Evolutionary conservation across 805 yeast species (phyloP), one percentile per base, ranked within the genome.

Genomic region (Sugiyamaella marilandica): DNA sequence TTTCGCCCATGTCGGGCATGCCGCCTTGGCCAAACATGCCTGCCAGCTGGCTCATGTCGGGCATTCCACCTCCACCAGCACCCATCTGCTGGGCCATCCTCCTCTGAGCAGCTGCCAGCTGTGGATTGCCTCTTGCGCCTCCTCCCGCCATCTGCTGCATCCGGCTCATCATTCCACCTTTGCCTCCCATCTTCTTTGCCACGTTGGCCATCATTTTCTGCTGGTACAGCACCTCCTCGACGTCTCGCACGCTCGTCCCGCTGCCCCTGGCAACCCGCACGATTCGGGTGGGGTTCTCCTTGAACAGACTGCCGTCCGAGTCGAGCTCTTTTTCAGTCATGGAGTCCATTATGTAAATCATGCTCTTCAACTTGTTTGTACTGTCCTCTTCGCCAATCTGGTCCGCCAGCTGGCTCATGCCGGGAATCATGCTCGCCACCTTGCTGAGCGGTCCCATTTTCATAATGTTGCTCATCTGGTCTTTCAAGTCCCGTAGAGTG

Each of bases 401-500:
- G 49, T 78, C 82, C 80, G 92, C 84, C 77, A 92, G 77, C 59
- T 81, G 82, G 35, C 91, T 81, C 72, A 90, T 80, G 64, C 97
- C 94, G 0, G 99, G 99, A 55, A 92, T 83, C 97, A 92, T 92
- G 50, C 85, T 81, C 2, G 97, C 97, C 57, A 92, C 88, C 67
- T 94, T 91, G 21, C 95, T 84, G 50, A 92, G 72, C 2, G 98
- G 97, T 1, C 99, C 99, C 95, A 94, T 88, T 69, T 94, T 94
- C 80, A 92, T 76, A 62, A 94, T 86, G 60, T 91, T 92, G 68
- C 86, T 85, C 95, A 92, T 86, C 70, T 94, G 98, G 51, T 92
- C 86, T 63, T 94, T 91, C 71, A 92, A 81, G 70, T 94, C 98
- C 56, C 88, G 77, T 51, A 92, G 74, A 0, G 98, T 90, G 70